These are phyloP conservation scores for Hanseniaspora thailandica DNA, from an alignment of 805 yeast genomes.

Conservation along the genomic window DNA sequence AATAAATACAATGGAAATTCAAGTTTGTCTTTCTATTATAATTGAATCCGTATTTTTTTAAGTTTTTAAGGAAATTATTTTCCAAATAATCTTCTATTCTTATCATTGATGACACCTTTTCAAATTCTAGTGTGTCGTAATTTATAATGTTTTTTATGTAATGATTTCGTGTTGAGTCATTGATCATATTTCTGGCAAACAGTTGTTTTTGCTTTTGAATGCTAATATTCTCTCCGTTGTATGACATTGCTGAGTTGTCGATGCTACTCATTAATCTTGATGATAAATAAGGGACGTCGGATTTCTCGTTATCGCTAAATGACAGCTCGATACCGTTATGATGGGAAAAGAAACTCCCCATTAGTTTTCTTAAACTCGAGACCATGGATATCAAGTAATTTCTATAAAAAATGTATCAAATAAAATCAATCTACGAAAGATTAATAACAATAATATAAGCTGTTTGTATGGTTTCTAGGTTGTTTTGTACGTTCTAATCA, in stretches of 20 bases:
- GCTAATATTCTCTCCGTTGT: not conserved
- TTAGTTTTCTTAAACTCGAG: not conserved
- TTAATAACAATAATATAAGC: not conserved
- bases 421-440: not conserved
- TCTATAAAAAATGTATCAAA: not conserved
- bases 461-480: too few relatives aligned
- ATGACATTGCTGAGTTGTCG: not conserved
- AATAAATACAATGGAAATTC: slow-evolving; percentile 7
- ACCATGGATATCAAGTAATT: not conserved
- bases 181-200: not conserved
- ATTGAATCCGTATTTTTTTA: not conserved
- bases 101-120: not conserved
- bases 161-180: not conserved
- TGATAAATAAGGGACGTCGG: not conserved
- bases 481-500: too few relatives aligned
- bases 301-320: not conserved
- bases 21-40: not conserved
- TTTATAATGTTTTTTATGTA: slow-evolving; percentile 1
- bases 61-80: not conserved
- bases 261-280: not conserved
- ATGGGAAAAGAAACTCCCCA: not conserved
- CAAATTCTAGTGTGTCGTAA: slow-evolving; percentile 7
- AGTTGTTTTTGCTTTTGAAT: slow-evolving; percentile 11
- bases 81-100: not conserved
- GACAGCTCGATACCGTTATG: not conserved